Evolutionary conservation across 371 early-diverging fungal genomes (phyloP).

Genomic region (Parasitella parasitica): DNA sequence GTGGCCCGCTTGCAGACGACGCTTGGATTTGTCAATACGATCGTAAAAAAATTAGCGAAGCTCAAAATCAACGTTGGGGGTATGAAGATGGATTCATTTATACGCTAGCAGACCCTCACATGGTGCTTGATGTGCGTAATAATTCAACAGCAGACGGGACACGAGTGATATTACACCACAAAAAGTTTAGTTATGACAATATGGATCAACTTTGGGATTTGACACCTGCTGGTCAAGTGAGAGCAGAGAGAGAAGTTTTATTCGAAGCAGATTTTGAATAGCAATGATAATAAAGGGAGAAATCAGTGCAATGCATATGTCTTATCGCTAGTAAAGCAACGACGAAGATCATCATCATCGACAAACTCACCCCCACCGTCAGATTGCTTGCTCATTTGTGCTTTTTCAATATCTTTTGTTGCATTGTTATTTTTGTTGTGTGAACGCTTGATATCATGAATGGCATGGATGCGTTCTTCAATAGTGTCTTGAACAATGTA

Average conservation of each 20-base stretch:
- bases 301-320: not conserved
- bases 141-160: slow-evolving; percentile 35
- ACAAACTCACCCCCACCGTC: slow-evolving; percentile 19
- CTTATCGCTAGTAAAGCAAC: slow-evolving; percentile 6
- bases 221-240: slow-evolving; percentile 42
- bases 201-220: slow-evolving; percentile 47
- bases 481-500: slow-evolving; percentile 42
- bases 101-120: slow-evolving; percentile 41
- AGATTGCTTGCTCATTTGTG: not conserved
- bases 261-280: slow-evolving; percentile 46
- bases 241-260: slow-evolving; percentile 43
- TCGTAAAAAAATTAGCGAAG: slow-evolving; percentile 36
- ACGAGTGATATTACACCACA: slow-evolving; percentile 33
- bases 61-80: slow-evolving; percentile 50
- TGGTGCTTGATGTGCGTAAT: slow-evolving; percentile 46
- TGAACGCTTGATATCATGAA: slow-evolving; percentile 37
- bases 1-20: slow-evolving; percentile 38
- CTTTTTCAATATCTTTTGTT: not conserved
- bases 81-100: slow-evolving; percentile 45
- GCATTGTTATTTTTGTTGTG: not conserved
- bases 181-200: slow-evolving; percentile 28
- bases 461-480: slow-evolving; percentile 49
- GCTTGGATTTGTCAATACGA: slow-evolving; percentile 46
- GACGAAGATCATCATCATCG: slow-evolving; percentile 11
- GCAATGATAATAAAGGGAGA: not conserved